A percentile compares a stretch with the other conserved stretches of the same genome.
Evolutionary conservation across 306 rosid genomes (phyloP).

Genomic region (Cercis canadensis): DNA sequence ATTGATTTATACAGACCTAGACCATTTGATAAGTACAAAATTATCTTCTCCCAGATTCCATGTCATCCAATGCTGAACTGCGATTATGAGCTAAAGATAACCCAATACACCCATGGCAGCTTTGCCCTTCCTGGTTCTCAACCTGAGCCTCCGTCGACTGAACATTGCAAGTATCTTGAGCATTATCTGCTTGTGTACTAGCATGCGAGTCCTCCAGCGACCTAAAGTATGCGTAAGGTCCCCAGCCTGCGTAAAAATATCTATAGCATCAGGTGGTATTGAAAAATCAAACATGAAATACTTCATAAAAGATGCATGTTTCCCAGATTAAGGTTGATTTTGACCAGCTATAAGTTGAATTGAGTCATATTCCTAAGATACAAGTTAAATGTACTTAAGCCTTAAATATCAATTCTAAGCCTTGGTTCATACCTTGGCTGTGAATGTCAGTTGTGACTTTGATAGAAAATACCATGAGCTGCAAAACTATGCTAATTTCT

Average conservation of each 20-base stretch:
- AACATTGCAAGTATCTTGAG: conserved; percentile 32
- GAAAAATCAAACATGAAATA: not conserved
- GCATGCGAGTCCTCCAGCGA: conserved; percentile 56
- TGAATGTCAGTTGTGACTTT: conserved; percentile 1
- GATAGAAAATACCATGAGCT: not conserved
- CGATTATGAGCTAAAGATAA: conserved; percentile 44
- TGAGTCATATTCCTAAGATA: conserved; percentile 11
- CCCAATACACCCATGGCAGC: conserved; percentile 55
- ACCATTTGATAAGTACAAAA: conserved; percentile 5
- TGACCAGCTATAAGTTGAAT: not conserved
- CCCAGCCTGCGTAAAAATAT: conserved; percentile 71
- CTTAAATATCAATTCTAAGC: not conserved
- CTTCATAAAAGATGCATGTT: not conserved
- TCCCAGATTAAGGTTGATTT: no score
- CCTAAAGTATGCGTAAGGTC: conserved; percentile 82
- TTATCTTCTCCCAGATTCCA: conserved; percentile 66
- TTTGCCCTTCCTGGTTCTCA: conserved; percentile 47
- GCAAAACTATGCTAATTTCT: no score
- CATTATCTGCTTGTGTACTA: conserved; percentile 35
- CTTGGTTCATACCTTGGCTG: not conserved
- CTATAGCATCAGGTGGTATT: conserved; percentile 20
- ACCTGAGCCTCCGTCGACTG: conserved; percentile 39
- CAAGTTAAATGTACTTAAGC: no score
- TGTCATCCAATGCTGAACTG: conserved; percentile 47
- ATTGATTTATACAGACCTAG: conserved; percentile 33